Evolutionary conservation across 768 basidiomycete genomes (phyloP).

Genomic region (Rhizopogon vinicolor): DNA sequence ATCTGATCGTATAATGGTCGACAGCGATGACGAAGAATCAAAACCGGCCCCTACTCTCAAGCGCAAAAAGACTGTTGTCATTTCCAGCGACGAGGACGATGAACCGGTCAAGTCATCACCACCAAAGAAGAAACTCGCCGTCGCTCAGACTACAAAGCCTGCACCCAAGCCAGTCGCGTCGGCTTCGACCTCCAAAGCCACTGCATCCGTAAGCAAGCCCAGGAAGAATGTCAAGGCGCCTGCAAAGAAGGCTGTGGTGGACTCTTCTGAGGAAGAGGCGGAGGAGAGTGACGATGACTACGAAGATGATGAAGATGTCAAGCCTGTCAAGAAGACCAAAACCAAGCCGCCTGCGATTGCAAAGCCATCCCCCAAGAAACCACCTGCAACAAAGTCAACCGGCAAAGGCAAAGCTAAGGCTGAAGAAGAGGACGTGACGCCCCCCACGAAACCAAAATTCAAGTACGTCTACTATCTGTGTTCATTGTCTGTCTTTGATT

Average conservation of each 20-base stretch:
- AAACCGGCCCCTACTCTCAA: constrained; percentile 17
- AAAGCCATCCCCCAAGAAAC: constrained; percentile 17
- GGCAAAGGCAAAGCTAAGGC: constrained; percentile 12
- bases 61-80: constrained; percentile 26
- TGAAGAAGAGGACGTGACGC: constrained; percentile 1
- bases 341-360: constrained; percentile 1
- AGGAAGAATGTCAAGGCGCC: neutral
- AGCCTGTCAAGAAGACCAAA: constrained; percentile 6
- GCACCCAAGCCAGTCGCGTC: neutral
- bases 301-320: constrained; percentile 5
- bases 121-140: constrained; percentile 37
- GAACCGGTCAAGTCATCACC: constrained; percentile 26
- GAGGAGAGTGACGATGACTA: constrained; percentile 16
- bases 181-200: neutral
- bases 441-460: constrained; percentile 12
- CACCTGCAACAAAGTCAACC: constrained; percentile 4
- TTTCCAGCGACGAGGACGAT: constrained; percentile 37
- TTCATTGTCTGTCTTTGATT: neutral
- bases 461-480: constrained; percentile 13
- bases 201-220: neutral
- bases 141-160: constrained; percentile 4
- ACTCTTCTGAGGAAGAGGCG: constrained; percentile 22
- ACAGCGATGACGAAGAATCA: constrained; percentile 19
- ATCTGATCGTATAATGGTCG: constrained; percentile 16
- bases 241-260: constrained; percentile 24